Evolutionary conservation across 768 basidiomycete species (phyloP).

Genomic region (Hortiboletus campestris): DNA sequence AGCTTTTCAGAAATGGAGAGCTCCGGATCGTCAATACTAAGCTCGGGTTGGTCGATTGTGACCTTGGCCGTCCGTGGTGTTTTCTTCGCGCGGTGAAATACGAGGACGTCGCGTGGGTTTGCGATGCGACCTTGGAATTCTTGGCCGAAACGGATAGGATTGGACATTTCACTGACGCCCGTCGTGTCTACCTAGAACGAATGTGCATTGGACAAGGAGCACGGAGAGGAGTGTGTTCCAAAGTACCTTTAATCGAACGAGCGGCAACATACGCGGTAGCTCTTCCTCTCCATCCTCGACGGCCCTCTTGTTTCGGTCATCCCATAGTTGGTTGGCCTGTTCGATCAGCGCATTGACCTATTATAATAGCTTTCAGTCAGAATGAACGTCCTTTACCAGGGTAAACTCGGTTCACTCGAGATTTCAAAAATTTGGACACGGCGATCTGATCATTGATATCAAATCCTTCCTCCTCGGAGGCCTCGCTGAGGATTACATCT

Average conservation of each 20-base stretch:
- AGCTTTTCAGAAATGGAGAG: constrained; percentile 69
- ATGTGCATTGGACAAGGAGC: background rate
- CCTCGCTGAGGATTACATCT: constrained; percentile 71
- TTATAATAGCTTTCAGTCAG: constrained; percentile 1
- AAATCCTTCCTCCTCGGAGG: constrained; percentile 72
- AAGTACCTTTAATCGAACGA: constrained; percentile 77
- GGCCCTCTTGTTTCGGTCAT: constrained; percentile 37
- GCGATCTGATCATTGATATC: constrained; percentile 80
- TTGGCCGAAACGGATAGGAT: constrained; percentile 95
- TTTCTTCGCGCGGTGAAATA: constrained; percentile 85
- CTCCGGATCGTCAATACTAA: constrained; percentile 76
- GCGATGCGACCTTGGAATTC: constrained; percentile 89
- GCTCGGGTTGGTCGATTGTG: constrained; percentile 70
- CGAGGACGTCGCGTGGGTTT: constrained; percentile 90
- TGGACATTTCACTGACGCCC: constrained; percentile 86
- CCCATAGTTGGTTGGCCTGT: constrained; percentile 53
- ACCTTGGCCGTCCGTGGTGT: constrained; percentile 48
- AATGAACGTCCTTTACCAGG: background rate
- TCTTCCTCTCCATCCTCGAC: constrained; percentile 60
- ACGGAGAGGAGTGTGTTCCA: background rate
- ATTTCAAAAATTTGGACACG: constrained; percentile 77
- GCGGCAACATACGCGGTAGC: constrained; percentile 74
- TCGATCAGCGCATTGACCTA: constrained; percentile 80
- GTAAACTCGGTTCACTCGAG: constrained; percentile 46
- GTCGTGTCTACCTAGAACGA: constrained; percentile 78